Evolutionary conservation across 2,329 filamentous ascomycete species (phyloP).

Genomic region (Monosporascus sp.): DNA sequence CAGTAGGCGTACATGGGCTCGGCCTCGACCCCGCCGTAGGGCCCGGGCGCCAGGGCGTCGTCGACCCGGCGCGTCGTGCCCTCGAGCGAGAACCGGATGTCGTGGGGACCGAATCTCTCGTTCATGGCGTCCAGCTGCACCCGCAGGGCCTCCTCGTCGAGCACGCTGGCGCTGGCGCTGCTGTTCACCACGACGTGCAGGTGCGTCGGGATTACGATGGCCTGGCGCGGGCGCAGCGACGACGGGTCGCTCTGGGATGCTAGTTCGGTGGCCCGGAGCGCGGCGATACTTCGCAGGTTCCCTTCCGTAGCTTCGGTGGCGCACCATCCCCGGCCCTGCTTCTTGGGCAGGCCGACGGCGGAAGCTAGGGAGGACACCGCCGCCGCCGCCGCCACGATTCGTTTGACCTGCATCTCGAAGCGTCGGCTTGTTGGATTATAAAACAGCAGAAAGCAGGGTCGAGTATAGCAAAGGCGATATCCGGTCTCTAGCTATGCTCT

Average conservation of each 20-base stretch:
- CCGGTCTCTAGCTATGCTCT: neutral
- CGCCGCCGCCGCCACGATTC: neutral
- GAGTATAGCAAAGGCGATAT: neutral
- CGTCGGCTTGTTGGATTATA: neutral
- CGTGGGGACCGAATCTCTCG: neutral
- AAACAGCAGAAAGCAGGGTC: neutral
- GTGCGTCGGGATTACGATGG: conserved; percentile 1
- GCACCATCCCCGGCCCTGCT: neutral
- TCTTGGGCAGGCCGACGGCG: neutral
- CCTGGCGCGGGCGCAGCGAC: neutral
- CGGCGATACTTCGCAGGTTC: neutral
- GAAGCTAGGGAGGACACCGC: neutral
- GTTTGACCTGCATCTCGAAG: neutral
- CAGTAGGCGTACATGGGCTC: neutral
- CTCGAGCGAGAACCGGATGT: conserved; percentile 1
- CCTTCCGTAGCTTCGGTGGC: neutral
- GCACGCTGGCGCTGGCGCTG: neutral
- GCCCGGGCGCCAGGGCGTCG: neutral
- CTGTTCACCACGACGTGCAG: conserved; percentile 1
- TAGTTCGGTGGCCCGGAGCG: neutral
- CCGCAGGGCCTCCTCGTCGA: neutral
- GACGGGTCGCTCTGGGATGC: neutral
- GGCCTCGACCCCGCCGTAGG: neutral
- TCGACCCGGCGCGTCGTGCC: neutral
- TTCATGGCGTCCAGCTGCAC: conserved; percentile 1